These are phyloP conservation scores for Aureobasidium sp. DNA, from an alignment of 2,329 filamentous ascomycete species.

Conservation along the genomic window DNA sequence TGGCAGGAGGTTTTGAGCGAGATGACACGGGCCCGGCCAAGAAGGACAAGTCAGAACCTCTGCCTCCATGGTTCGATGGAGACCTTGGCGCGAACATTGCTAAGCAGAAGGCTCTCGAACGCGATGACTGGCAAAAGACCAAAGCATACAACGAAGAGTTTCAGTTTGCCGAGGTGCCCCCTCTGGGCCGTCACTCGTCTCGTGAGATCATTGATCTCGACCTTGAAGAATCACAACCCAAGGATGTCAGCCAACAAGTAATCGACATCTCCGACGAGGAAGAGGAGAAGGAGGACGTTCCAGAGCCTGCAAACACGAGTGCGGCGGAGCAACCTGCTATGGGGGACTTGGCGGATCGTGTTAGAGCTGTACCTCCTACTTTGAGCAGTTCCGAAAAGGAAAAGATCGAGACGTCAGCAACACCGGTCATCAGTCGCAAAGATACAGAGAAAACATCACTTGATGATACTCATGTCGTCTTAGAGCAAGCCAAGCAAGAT, in stretches of 20 bases:
- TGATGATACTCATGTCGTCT: background rate
- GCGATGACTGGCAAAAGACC: slow-evolving; percentile 48
- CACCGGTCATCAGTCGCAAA: background rate
- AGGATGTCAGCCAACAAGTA: slow-evolving; percentile 40
- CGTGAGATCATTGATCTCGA: slow-evolving; percentile 43
- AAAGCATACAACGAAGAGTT: slow-evolving; percentile 52
- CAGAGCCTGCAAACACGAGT: background rate
- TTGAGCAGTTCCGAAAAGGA: background rate
- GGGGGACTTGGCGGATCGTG: slow-evolving; percentile 39
- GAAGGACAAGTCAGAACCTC: slow-evolving; percentile 47
- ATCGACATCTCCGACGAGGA: slow-evolving; percentile 29
- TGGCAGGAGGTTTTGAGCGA: slow-evolving; percentile 61
- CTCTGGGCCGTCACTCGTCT: slow-evolving; percentile 50
- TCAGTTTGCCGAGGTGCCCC: slow-evolving; percentile 47
- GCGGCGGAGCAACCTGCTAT: slow-evolving; percentile 27
- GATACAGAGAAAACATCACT: background rate
- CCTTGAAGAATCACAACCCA: slow-evolving; percentile 28
- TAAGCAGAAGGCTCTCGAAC: slow-evolving; percentile 33
- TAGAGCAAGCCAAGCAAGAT: slow-evolving; percentile 18
- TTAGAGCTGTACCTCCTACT: slow-evolving; percentile 35
- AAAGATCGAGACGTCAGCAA: background rate
- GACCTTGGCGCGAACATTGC: slow-evolving; percentile 54
- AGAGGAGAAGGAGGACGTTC: slow-evolving; percentile 10
- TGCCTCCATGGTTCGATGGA: slow-evolving; percentile 70
- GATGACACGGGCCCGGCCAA: slow-evolving; percentile 33